phyloP scores from a whole-genome alignment of 352 stramenopile species.

The Pythium aristosporum region DNA sequence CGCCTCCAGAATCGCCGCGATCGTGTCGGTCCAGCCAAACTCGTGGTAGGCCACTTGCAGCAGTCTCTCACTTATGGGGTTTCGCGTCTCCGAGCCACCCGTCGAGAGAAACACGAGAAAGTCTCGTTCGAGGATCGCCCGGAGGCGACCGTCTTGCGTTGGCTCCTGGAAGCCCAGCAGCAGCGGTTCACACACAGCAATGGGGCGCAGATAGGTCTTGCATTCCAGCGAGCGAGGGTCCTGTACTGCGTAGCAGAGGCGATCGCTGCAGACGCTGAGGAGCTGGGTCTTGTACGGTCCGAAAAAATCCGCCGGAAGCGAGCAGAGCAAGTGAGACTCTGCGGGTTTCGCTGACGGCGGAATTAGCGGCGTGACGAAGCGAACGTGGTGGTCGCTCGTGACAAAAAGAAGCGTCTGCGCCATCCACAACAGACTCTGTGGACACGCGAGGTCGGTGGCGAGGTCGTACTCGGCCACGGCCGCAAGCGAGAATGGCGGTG shows the following conservation, averaged over 20 bases:
- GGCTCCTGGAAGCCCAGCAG: slow-evolving; percentile 39
- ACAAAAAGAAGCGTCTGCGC: slow-evolving; percentile 60
- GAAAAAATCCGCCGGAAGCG: slow-evolving; percentile 25
- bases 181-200: slow-evolving; percentile 54
- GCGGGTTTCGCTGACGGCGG: not conserved
- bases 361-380: slow-evolving; percentile 53
- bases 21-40: slow-evolving; percentile 59
- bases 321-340: slow-evolving; percentile 33
- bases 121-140: slow-evolving; percentile 62
- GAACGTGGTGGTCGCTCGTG: slow-evolving; percentile 49
- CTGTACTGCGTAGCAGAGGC: slow-evolving; percentile 49
- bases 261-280: slow-evolving; percentile 48
- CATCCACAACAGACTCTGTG: slow-evolving; percentile 67
- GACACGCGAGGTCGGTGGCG: slow-evolving; percentile 32
- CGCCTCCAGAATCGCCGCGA: slow-evolving; percentile 44
- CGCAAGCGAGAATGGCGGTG: slow-evolving; percentile 27
- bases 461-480: slow-evolving; percentile 44
- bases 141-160: slow-evolving; percentile 32
- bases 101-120: slow-evolving; percentile 51
- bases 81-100: slow-evolving; percentile 40
- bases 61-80: slow-evolving; percentile 45
- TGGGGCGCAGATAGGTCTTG: slow-evolving; percentile 39
- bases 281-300: slow-evolving; percentile 36
- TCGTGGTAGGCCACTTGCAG: slow-evolving; percentile 45
- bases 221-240: slow-evolving; percentile 40